These are phyloP conservation scores for Saccharomyces hybrid DNA, from an alignment of 1,139 yeast species.

Conservation along the genomic window DNA sequence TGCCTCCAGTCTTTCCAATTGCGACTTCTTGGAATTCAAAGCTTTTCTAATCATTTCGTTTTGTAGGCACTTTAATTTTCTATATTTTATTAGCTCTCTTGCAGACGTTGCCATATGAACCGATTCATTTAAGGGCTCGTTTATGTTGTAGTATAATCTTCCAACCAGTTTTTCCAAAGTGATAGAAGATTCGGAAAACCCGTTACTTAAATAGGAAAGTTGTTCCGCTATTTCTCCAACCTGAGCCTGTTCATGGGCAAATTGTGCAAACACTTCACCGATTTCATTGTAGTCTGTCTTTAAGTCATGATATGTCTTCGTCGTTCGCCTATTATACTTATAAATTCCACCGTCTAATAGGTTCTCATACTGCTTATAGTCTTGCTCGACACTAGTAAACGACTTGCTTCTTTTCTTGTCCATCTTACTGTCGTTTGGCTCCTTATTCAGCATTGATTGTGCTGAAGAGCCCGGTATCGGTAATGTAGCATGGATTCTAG, in stretches of 20 bases:
- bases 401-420: slow-evolving; percentile 34
- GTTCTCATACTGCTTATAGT: slow-evolving; percentile 50
- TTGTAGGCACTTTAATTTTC: slow-evolving; percentile 64
- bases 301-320: slow-evolving; percentile 58
- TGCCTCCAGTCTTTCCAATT: slow-evolving; percentile 28
- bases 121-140: slow-evolving; percentile 80
- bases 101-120: slow-evolving; percentile 68
- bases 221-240: slow-evolving; percentile 33
- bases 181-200: slow-evolving; percentile 64
- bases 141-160: slow-evolving; percentile 61
- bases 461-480: slow-evolving; percentile 39
- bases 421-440: slow-evolving; percentile 9
- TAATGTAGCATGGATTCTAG: slow-evolving; percentile 52
- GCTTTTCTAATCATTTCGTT: slow-evolving; percentile 40
- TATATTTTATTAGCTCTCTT: slow-evolving; percentile 59
- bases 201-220: slow-evolving; percentile 72
- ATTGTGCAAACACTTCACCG: slow-evolving; percentile 37
- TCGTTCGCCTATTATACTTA: slow-evolving; percentile 56
- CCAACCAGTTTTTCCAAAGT: slow-evolving; percentile 63
- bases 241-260: slow-evolving; percentile 58
- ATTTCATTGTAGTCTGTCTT: slow-evolving; percentile 37
- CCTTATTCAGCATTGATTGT: neutral
- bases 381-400: slow-evolving; percentile 31
- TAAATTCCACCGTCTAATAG: slow-evolving; percentile 53
- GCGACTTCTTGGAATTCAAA: slow-evolving; percentile 25